A percentile compares a stretch with the other conserved stretches of the same genome.
Evolutionary conservation across 2,329 filamentous ascomycete genomes (phyloP).

Genomic region (Emydomyces testavorans): DNA sequence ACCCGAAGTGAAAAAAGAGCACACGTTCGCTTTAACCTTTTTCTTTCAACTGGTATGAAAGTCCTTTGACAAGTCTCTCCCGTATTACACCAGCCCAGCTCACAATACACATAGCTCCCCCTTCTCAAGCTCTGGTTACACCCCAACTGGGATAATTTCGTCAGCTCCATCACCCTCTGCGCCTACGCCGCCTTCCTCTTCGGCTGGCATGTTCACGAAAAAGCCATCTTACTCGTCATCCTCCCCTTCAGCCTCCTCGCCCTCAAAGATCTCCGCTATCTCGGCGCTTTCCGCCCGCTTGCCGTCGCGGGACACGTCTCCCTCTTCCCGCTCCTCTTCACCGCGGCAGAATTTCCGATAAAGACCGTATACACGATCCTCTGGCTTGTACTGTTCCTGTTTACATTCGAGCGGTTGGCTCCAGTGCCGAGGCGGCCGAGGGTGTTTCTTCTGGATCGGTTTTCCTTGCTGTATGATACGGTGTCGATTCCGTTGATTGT

Average conservation of each 20-base stretch:
- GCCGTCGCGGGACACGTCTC: constrained; percentile 92
- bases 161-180: constrained; percentile 81
- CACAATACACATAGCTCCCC: constrained; percentile 42
- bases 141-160: constrained; percentile 78
- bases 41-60: constrained; percentile 60
- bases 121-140: constrained; percentile 69
- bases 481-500: constrained; percentile 78
- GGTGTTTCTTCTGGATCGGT: constrained; percentile 82
- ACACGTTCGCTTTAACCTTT: constrained; percentile 73
- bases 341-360: constrained; percentile 79
- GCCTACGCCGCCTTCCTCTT: constrained; percentile 95
- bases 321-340: constrained; percentile 87
- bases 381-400: constrained; percentile 78
- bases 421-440: constrained; percentile 69
- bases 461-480: constrained; percentile 79
- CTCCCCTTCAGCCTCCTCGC: constrained; percentile 91
- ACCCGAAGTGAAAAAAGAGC: constrained; percentile 67
- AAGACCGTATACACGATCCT: constrained; percentile 88
- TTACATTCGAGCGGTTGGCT: constrained; percentile 75
- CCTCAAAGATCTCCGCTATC: constrained; percentile 75
- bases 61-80: too few species aligned
- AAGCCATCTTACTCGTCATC: constrained; percentile 86
- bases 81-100: background rate
- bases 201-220: constrained; percentile 97
- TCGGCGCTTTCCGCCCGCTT: constrained; percentile 81